Evolutionary conservation across 2,329 filamentous ascomycete genomes (phyloP), one percentile per base, ranked within the genome.

Genomic region (Fusarium compactum): DNA sequence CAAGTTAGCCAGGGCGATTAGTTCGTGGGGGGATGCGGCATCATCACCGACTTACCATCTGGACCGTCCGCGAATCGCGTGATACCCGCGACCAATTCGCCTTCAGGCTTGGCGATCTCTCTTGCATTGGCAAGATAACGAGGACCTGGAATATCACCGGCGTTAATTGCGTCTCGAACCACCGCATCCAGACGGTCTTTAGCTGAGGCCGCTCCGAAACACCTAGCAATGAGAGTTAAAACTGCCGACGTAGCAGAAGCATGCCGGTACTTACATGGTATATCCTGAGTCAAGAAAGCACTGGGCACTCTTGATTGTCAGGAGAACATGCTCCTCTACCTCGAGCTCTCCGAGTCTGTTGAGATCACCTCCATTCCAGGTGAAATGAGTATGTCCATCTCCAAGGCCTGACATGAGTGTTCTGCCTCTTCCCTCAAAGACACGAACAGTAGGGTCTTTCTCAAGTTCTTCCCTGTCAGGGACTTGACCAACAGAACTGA

Each of bases 151-250:
- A 70, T 52, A 8, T 69, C 61, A 4, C 61, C 67, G 2, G 58
- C 58, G 5, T 70, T 70, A 22, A 70, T 66, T 14, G 67, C 65
- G 48, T 70, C 62, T 25, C 61, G 57, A 11, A 60, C 44, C 20
- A 69, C 61, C 18, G 65, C 61, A 44, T 70, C 67, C 5, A 70
- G 65, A 12, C 65, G 50, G 32, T 70, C 67, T n/a, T 70, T 70
- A 22, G 67, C 67, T 29, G 67, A 27, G n/a, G 67, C 61, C 9
- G 67, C 65, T 16, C 67, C 61, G 15, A 69, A 70, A n/a, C 65
- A 69, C 61, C 65, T 69, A 4, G 5, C 6, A 22, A 5, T 20
- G 5, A 20, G 18, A 5, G 15, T 55, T 7, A 53, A 20, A 8
- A 24, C 14, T 27, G 9, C 22, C 8, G 29, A 18, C 14, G n/a